phyloP scores from a whole-genome alignment of 2,329 filamentous ascomycete genomes.

The Diaporthe australafricana region DNA sequence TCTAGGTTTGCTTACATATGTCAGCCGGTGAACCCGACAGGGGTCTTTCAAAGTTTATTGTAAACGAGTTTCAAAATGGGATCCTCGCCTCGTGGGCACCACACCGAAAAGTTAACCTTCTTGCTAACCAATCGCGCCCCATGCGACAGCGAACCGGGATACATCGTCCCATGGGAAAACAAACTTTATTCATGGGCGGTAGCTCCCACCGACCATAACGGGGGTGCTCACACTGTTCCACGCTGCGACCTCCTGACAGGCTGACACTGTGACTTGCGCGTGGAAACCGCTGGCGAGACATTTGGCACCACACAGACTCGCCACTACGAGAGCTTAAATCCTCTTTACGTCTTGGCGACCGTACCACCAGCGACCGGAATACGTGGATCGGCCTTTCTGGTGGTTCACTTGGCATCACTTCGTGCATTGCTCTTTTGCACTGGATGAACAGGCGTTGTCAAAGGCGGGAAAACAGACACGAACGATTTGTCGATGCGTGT shows the following conservation, averaged over 20 bases:
- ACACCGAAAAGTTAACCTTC: constrained; percentile 2
- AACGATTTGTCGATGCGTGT: background rate
- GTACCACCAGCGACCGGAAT: background rate
- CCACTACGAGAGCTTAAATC: constrained; percentile 18
- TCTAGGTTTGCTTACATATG: background rate
- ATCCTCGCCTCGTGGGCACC: background rate
- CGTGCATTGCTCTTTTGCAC: background rate
- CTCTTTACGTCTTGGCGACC: background rate
- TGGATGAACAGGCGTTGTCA: background rate
- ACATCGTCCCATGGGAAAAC: background rate
- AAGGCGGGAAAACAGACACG: background rate
- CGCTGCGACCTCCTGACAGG: constrained; percentile 6
- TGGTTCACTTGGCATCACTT: background rate
- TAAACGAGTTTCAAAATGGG: constrained; percentile 18
- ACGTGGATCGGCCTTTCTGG: background rate
- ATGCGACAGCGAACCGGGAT: background rate
- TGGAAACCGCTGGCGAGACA: constrained; percentile 24
- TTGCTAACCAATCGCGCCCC: constrained; percentile 1
- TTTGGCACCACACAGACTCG: constrained; percentile 18
- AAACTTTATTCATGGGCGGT: background rate
- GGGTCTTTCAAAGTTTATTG: background rate
- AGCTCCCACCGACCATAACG: background rate
- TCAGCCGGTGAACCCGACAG: background rate
- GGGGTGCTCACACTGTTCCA: background rate
- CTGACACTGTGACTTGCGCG: background rate